A percentile compares a stretch with the other conserved stretches of the same genome.
Evolutionary conservation across 2,329 filamentous ascomycete species (phyloP).

Genomic region (Tolypocladium amazonense): DNA sequence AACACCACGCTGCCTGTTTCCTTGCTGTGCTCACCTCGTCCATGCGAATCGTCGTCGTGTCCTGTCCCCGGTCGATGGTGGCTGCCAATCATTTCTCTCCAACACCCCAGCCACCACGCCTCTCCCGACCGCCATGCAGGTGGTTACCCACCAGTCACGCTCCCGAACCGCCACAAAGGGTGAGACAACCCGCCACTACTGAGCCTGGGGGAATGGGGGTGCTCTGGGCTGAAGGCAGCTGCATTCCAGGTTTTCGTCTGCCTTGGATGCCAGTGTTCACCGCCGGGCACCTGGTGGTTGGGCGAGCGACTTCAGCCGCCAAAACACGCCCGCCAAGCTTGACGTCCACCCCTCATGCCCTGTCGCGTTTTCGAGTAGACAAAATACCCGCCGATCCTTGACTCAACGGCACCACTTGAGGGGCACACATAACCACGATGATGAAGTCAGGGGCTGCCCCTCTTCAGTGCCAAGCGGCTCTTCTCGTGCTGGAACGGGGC

Average conservation of each 20-base stretch:
- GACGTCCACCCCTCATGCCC: not conserved
- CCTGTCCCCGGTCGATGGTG: not conserved
- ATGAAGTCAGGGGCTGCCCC: not conserved
- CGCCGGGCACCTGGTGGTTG: not conserved
- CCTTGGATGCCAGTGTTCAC: not conserved
- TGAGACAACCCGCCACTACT: not conserved
- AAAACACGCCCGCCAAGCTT: not conserved
- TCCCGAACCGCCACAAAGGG: too few species aligned
- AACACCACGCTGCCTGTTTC: not conserved
- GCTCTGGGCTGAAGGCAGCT: not conserved
- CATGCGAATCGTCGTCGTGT: not conserved
- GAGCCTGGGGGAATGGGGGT: not conserved
- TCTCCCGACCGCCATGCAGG: slow-evolving; percentile 1
- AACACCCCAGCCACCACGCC: slow-evolving; percentile 1
- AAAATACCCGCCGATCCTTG: not conserved
- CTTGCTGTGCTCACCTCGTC: not conserved
- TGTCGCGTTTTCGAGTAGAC: not conserved
- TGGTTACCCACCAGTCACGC: too few species aligned
- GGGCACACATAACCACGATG: not conserved
- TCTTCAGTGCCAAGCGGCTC: not conserved
- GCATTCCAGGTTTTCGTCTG: not conserved
- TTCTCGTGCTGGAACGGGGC: not conserved
- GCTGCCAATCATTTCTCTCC: slow-evolving; percentile 4
- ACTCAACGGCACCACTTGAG: not conserved
- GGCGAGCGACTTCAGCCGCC: not conserved